Percentiles rank a stretch among this genome's conserved stretches.
These are phyloP conservation scores for barrel medic (Medicago truncatula) DNA, from an alignment of 306 rosid species.

Conservation along the genomic window MtrunA17r5.0-ANR NC_053042.1:34453001-34453500, in stretches of 20 bases:
- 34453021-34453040: background rate
- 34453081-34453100: too few relatives aligned
- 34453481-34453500: too few relatives aligned
- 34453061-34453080: too few relatives aligned
- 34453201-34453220: background rate
- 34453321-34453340: background rate
- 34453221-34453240: background rate
- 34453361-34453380: background rate
- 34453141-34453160: too few relatives aligned
- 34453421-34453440: too few relatives aligned
- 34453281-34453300: background rate
- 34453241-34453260: background rate
- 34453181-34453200: background rate
- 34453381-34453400: too few relatives aligned
- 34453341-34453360: background rate
- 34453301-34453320: background rate
- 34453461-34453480: too few relatives aligned
- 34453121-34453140: too few relatives aligned
- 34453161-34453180: background rate
- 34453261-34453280: background rate
- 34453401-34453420: too few relatives aligned
- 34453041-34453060: background rate
- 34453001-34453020: conserved; percentile 21
- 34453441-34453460: too few relatives aligned
- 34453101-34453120: too few relatives aligned